Evolutionary conservation across 2,329 filamentous ascomycete genomes (phyloP), one percentile per base, ranked within the genome.

Genomic region (Fusarium austroafricanum): DNA sequence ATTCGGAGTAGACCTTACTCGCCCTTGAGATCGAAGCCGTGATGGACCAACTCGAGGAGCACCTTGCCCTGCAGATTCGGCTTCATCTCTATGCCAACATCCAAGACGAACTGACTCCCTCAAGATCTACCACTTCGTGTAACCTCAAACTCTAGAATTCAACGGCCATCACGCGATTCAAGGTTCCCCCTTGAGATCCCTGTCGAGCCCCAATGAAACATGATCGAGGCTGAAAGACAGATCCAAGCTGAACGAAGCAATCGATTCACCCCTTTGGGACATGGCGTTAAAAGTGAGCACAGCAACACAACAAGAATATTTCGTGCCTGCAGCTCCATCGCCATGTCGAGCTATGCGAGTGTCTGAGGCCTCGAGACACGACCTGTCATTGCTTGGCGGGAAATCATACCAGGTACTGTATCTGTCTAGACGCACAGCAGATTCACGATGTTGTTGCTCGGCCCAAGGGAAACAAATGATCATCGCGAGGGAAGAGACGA

Each of bases 401-500:
- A 43, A 40, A 38, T 26, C 50, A 66, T 45, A 55, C 44, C 61
- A 51, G 44, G 20, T 23, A 23, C 21, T 23, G 21, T 23, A 51
- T 45, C 38, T 53, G 40, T 26, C 18, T 31, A 14, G 37, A 35
- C 18, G 37, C 44, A 44, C 31, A 26, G 42, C 21, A 57, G 40
- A 61, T 53, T 45, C 57, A 37, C 42, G 51, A 67, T 45, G 55
- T 31, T 21, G 33, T 35, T n/a, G 8, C 47, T 53, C 47, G 57
- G 45, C 33, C 37, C 15, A 42, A 23, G 29, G 55, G 54, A 62
- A 44, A 28, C 38, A 43, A 17, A 42, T 29, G 58, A 69, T 71
- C 39, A 38, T 20, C 47, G 33, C 60, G 71, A 73, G 71, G 53
- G 59, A 73, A 73, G 71, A 73, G 71, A 65, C n/a, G 57, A 73